These are phyloP conservation scores for Penicillium decumbens DNA, from an alignment of 2,329 filamentous ascomycete genomes.

Conservation along the genomic window DNA sequence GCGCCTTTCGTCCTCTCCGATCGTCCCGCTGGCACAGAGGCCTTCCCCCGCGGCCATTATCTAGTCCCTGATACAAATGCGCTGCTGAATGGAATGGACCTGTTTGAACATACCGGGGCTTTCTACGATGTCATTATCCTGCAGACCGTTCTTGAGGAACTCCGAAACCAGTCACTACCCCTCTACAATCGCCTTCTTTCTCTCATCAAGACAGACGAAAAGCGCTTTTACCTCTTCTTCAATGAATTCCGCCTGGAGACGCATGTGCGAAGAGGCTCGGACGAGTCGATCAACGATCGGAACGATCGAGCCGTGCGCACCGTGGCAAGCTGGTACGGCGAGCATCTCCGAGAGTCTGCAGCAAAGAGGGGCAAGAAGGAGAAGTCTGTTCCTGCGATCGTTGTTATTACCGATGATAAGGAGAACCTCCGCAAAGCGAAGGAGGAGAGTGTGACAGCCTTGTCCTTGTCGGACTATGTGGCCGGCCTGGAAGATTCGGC, in stretches of 20 bases:
- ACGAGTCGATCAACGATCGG: constrained; percentile 90
- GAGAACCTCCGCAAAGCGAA: constrained; percentile 81
- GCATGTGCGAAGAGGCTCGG: constrained; percentile 66
- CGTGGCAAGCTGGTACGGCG: constrained; percentile 83
- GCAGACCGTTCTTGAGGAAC: constrained; percentile 92
- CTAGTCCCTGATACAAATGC: constrained; percentile 95
- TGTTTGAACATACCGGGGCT: constrained; percentile 85
- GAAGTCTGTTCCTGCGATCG: constrained; percentile 65
- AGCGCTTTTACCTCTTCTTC: constrained; percentile 98
- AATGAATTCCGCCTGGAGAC: constrained; percentile 96
- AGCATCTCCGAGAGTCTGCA: constrained; percentile 63
- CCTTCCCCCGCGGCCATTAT: constrained; percentile 84
- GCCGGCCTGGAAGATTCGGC: constrained; percentile 76
- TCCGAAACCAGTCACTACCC: constrained; percentile 87
- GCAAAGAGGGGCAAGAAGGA: constrained; percentile 51
- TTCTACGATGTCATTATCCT: constrained; percentile 97
- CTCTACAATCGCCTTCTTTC: constrained; percentile 90
- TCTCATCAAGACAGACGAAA: constrained; percentile 90
- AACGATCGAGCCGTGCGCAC: constrained; percentile 88
- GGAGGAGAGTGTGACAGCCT: constrained; percentile 63
- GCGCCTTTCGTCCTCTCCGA: constrained; percentile 83
- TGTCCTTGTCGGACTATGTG: constrained; percentile 73
- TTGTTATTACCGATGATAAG: constrained; percentile 91
- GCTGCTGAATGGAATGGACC: constrained; percentile 89
- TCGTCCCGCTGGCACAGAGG: constrained; percentile 75